A percentile compares a stretch with the other conserved stretches of the same genome.
Conservation (phyloP, 192 early-diverging fungal species). For the Coemansia sp. region DNA sequence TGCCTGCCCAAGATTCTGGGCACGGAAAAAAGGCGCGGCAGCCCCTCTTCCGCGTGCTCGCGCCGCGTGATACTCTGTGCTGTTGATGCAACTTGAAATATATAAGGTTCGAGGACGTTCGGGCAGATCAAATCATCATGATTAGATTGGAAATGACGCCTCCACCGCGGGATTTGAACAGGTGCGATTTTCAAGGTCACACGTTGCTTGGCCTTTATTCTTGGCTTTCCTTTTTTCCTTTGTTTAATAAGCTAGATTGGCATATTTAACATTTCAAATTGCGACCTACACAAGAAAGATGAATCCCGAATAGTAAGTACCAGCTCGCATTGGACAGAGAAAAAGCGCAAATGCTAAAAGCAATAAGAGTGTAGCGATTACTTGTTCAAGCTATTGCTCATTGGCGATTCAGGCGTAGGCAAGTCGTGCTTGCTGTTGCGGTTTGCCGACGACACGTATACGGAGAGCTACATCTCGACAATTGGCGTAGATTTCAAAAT, state of each 20-base stretch:
- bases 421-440: conserved; percentile 96
- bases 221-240: conserved; percentile 1
- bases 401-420: conserved; percentile 98
- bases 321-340: neutral
- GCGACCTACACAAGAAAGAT: conserved; percentile 8
- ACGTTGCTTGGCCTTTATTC: neutral
- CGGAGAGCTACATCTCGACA: conserved; percentile 97
- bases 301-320: conserved; percentile 54
- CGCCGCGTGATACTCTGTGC: neutral
- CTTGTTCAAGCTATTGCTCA: conserved; percentile 97
- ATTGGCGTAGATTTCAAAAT: conserved; percentile 99
- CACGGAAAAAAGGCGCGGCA: neutral
- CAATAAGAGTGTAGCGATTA: conserved; percentile 73
- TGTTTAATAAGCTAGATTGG: neutral
- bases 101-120: neutral
- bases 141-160: neutral
- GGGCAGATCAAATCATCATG: neutral
- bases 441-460: conserved; percentile 99
- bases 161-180: neutral
- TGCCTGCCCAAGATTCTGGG: neutral
- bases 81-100: neutral
- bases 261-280: neutral
- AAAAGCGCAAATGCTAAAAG: neutral
- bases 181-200: neutral
- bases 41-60: neutral